A percentile compares a stretch with the other conserved stretches of the same genome.
Evolutionary conservation across 768 basidiomycete species (phyloP).

Genomic region (Baorangia bicolor): DNA sequence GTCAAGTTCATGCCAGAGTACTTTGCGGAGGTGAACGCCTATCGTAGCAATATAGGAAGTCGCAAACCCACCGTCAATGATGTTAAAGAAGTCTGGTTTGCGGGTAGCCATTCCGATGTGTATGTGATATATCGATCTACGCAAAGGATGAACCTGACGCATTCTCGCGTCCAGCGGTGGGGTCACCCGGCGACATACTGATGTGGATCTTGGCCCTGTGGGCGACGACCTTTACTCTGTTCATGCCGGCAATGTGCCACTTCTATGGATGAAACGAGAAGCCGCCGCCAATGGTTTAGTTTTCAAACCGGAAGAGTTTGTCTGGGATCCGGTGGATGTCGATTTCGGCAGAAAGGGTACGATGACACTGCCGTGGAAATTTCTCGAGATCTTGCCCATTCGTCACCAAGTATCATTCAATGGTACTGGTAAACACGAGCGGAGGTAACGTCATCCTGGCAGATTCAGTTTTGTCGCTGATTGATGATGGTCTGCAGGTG

Average conservation of each 20-base stretch:
- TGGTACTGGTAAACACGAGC: constrained; percentile 3
- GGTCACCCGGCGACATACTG: neutral
- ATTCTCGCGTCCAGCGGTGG: constrained; percentile 3
- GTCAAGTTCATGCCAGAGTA: constrained; percentile 16
- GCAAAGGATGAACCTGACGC: neutral
- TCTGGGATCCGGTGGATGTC: constrained; percentile 7
- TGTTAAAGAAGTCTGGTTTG: constrained; percentile 16
- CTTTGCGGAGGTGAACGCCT: constrained; percentile 8
- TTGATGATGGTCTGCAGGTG: neutral
- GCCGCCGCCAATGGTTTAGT: constrained; percentile 3
- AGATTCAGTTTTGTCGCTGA: neutral
- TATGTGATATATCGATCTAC: neutral
- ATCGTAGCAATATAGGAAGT: neutral
- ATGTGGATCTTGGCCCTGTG: too few relatives aligned
- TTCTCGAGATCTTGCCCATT: neutral
- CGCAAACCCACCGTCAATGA: neutral
- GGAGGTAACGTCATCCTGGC: neutral
- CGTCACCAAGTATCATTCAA: constrained; percentile 11
- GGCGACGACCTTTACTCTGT: neutral
- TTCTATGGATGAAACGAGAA: constrained; percentile 12
- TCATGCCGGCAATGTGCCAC: constrained; percentile 5
- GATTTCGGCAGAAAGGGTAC: neutral
- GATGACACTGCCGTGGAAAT: neutral
- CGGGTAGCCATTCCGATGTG: constrained; percentile 10
- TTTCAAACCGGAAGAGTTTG: neutral